Evolutionary conservation across 2,329 filamentous ascomycete species (phyloP).

Genomic region (Zymoseptoria crescenta): DNA sequence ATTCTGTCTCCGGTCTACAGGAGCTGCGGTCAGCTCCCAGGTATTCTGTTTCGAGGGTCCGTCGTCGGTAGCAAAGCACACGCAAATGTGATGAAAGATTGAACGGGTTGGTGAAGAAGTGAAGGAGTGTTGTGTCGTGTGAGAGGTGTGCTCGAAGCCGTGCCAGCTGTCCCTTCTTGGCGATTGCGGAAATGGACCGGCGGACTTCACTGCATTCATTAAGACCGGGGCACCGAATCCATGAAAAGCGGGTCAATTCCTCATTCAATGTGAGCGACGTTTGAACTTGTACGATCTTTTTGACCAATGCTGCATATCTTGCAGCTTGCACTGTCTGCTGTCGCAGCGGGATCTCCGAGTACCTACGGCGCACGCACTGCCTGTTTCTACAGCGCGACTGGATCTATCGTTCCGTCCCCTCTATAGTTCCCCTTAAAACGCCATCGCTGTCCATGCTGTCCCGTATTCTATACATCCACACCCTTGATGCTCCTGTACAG

Average conservation of each 20-base stretch:
- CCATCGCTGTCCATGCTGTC: background rate
- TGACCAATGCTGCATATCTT: background rate
- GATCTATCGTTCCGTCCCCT: background rate
- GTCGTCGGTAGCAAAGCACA: background rate
- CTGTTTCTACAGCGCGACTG: background rate
- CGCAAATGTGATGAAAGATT: background rate
- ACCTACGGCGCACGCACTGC: background rate
- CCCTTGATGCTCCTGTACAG: constrained; percentile 49
- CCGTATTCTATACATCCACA: background rate
- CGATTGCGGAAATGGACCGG: background rate
- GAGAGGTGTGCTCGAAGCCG: background rate
- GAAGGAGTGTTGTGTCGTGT: background rate
- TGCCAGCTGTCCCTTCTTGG: background rate
- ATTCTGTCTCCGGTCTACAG: background rate
- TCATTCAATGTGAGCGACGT: background rate
- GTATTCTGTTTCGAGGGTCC: background rate
- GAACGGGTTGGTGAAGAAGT: background rate
- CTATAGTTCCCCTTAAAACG: background rate
- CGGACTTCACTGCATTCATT: background rate
- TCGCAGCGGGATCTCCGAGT: background rate
- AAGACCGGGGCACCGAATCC: too few species aligned
- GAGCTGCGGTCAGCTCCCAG: background rate
- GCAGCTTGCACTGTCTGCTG: background rate
- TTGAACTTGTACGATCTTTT: background rate
- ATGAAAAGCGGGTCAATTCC: too few species aligned